These are phyloP conservation scores for Leccinum solheimii DNA, from an alignment of 1,284 basidiomycete genomes.

Conservation along the genomic window DNA sequence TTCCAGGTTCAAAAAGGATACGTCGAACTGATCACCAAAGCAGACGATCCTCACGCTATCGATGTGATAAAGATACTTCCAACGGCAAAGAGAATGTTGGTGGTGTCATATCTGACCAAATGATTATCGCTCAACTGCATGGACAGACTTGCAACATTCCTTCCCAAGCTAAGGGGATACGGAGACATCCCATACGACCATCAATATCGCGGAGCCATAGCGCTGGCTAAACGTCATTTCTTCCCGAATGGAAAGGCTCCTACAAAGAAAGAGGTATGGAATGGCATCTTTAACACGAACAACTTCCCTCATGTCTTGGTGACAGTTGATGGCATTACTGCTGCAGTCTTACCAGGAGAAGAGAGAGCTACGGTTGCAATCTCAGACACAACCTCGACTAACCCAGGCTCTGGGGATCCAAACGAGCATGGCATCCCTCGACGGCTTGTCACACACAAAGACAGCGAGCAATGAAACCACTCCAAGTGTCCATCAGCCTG, in stretches of 20 bases:
- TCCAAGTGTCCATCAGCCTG: not conserved
- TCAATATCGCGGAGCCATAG: slow-evolving; percentile 32
- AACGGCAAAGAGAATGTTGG: slow-evolving; percentile 26
- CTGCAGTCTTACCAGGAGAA: slow-evolving; percentile 30
- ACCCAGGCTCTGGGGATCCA: slow-evolving; percentile 24
- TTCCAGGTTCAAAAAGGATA: slow-evolving; percentile 31
- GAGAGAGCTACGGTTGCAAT: slow-evolving; percentile 13
- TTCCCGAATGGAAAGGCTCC: slow-evolving; percentile 26
- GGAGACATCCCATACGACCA: slow-evolving; percentile 31
- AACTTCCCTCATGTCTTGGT: slow-evolving; percentile 8
- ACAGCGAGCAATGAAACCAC: not conserved
- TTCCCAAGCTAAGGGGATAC: slow-evolving; percentile 34
- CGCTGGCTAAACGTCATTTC: slow-evolving; percentile 32
- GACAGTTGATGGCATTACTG: slow-evolving; percentile 29
- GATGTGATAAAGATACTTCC: slow-evolving; percentile 30
- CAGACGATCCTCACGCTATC: slow-evolving; percentile 21
- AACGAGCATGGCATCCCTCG: slow-evolving; percentile 20
- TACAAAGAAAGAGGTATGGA: slow-evolving; percentile 30
- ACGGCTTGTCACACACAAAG: not conserved
- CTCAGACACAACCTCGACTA: slow-evolving; percentile 2
- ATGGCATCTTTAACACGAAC: not conserved
- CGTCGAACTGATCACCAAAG: slow-evolving; percentile 23
- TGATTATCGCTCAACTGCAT: slow-evolving; percentile 3
- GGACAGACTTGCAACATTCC: slow-evolving; percentile 31
- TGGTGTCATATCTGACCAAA: not conserved